These are phyloP conservation scores for Rhizopus arrhizus DNA, from an alignment of 371 early-diverging fungal species.

Conservation along the genomic window DNA sequence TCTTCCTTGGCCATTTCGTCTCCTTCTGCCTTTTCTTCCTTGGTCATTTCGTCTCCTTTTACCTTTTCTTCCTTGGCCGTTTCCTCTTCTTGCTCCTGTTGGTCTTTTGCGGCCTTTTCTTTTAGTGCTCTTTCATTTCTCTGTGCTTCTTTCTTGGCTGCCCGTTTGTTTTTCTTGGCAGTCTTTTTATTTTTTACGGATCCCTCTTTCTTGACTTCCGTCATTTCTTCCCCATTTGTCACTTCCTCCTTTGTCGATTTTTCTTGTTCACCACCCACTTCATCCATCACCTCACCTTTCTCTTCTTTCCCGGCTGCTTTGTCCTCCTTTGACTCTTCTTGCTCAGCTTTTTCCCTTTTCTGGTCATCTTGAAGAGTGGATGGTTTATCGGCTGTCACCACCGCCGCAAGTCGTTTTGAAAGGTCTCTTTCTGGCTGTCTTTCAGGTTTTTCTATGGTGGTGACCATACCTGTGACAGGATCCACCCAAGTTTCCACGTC, in stretches of 20 bases:
- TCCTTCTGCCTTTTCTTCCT: neutral
- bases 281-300: no score
- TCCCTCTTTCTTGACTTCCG: neutral
- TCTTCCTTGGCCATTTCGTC: neutral
- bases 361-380: neutral
- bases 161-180: neutral
- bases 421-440: constrained; percentile 28
- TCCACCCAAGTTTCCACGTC: constrained; percentile 54
- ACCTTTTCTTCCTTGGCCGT: neutral
- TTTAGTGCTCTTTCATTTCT: neutral
- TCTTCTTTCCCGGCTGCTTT: no score
- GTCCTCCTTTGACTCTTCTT: no score
- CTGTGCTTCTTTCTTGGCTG: neutral
- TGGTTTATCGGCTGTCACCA: constrained; percentile 26
- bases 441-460: constrained; percentile 41
- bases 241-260: neutral
- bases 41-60: constrained; percentile 2
- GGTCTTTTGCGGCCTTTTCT: neutral
- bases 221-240: neutral
- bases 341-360: no score
- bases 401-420: constrained; percentile 46
- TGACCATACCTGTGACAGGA: constrained; percentile 53
- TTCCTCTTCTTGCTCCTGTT: neutral
- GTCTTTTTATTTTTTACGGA: neutral
- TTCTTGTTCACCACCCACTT: no score